These are phyloP conservation scores for Scutellaria baicalensis DNA, from an alignment of 257 asterid species.

Conservation along the genomic window DNA sequence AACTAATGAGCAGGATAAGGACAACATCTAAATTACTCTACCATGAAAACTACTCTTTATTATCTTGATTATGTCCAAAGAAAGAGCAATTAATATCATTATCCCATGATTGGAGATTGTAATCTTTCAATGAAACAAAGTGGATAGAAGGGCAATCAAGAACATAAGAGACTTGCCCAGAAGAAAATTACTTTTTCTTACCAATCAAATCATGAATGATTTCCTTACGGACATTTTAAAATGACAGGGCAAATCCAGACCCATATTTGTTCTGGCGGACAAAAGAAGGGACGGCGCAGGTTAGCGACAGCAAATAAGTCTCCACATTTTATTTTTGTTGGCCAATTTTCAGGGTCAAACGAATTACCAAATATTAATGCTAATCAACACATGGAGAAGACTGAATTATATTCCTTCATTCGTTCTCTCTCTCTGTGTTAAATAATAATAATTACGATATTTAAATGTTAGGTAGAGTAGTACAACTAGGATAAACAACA, in stretches of 20 bases:
- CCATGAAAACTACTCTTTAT: neutral
- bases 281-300: slow-evolving; percentile 13
- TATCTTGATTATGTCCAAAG: neutral
- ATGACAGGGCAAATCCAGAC: neutral
- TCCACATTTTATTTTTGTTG: neutral
- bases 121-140: neutral
- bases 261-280: neutral
- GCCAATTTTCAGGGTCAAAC: neutral
- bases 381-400: neutral
- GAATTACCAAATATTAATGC: neutral
- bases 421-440: neutral
- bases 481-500: neutral
- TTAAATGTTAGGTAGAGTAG: neutral
- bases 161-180: neutral
- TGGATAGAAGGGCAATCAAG: neutral
- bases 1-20: slow-evolving; percentile 9
- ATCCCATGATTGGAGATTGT: neutral
- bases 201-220: neutral
- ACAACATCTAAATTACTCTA: neutral
- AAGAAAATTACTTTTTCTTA: neutral
- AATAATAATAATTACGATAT: neutral
- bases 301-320: neutral
- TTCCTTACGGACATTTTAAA: too few relatives aligned
- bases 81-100: neutral
- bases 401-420: slow-evolving; percentile 10